A percentile compares a stretch with the other conserved stretches of the same genome.
phyloP scores from a whole-genome alignment of 1,284 basidiomycete genomes.

The Blastosporella zonata region DNA sequence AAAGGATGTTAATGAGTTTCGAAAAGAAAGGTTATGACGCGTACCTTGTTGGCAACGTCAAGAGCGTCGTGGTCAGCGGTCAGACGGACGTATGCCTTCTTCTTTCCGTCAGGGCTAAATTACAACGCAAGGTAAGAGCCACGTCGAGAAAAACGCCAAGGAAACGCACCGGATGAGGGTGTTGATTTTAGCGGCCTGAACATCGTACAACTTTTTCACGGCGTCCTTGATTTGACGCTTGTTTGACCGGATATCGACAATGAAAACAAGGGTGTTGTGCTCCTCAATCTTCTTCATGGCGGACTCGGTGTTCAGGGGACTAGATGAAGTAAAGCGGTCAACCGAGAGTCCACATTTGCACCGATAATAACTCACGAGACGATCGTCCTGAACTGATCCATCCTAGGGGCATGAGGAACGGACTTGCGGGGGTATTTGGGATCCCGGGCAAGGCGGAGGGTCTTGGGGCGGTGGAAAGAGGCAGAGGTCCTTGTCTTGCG shows the following conservation, averaged over 20 bases:
- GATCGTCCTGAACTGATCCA: conserved; percentile 97
- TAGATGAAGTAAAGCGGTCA: conserved; percentile 22
- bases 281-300: conserved; percentile 99
- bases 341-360: background rate
- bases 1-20: background rate
- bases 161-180: conserved; percentile 86
- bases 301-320: conserved; percentile 80
- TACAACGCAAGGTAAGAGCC: background rate
- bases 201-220: conserved; percentile 98
- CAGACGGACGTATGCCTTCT: conserved; percentile 98
- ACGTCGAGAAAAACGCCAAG: background rate
- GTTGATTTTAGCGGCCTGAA: conserved; percentile 95
- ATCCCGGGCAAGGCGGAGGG: conserved; percentile 79
- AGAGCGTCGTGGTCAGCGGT: conserved; percentile 96
- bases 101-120: conserved; percentile 91
- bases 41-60: conserved; percentile 98
- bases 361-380: conserved; percentile 59
- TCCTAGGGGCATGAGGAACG: conserved; percentile 90
- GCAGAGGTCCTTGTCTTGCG: conserved; percentile 88
- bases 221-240: conserved; percentile 99
- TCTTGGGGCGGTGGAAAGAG: conserved; percentile 97
- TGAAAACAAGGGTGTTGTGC: conserved; percentile 98
- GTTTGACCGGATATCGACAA: conserved; percentile 93
- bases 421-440: conserved; percentile 96
- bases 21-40: conserved; percentile 21